These are phyloP conservation scores for Fragaria nilgerrensis DNA, from an alignment of 306 rosid genomes.

Conservation along the genomic window DNA sequence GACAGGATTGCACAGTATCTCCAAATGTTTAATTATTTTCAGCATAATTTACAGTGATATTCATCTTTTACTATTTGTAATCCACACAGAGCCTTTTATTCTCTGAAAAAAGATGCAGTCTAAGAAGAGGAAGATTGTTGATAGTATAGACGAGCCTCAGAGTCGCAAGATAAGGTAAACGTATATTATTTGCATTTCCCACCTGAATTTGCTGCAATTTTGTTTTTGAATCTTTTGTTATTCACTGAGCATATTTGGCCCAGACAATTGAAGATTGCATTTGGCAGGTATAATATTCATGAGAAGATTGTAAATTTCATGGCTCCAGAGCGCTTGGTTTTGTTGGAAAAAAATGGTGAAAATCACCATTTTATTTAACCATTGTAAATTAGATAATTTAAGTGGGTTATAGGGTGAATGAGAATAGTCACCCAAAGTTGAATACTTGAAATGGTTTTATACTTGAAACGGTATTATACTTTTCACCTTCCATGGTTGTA, in stretches of 20 bases:
- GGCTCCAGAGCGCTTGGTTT: constrained; percentile 65
- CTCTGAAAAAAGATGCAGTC: constrained; percentile 60
- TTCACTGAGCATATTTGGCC: neutral
- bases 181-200: neutral
- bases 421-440: no score
- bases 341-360: no score
- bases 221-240: neutral
- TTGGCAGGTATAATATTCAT: constrained; percentile 71
- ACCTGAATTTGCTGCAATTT: neutral
- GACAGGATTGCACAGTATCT: neutral
- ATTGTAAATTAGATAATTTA: no score
- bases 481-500: no score
- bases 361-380: no score
- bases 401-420: no score
- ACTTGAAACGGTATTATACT: no score
- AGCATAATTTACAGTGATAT: neutral
- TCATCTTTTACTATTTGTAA: constrained; percentile 22
- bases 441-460: no score
- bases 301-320: constrained; percentile 84
- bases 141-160: constrained; percentile 86
- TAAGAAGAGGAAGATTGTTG: constrained; percentile 81
- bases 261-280: neutral
- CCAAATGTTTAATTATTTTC: no score
- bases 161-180: constrained; percentile 86
- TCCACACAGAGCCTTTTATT: constrained; percentile 61